phyloP scores from a whole-genome alignment of 345 rosid species.

The Kandelia obovata region DNA sequence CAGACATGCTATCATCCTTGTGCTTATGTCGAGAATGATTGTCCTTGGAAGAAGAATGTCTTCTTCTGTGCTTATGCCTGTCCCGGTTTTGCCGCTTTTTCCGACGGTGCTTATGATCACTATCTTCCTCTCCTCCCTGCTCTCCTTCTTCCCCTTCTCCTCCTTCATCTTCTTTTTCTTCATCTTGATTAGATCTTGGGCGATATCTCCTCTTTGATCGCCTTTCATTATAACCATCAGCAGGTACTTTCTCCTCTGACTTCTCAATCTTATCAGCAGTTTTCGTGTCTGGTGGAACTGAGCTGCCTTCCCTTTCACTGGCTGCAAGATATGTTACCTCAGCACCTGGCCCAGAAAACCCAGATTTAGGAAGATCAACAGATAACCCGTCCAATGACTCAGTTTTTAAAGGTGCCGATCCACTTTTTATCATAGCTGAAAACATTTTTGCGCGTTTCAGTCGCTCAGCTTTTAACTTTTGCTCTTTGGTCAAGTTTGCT shows the following conservation, averaged over 20 bases:
- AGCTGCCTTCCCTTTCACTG: slow-evolving; percentile 54
- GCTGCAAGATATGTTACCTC: slow-evolving; percentile 18
- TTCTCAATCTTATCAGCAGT: slow-evolving; percentile 28
- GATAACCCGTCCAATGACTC: slow-evolving; percentile 48
- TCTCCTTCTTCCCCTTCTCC: slow-evolving; percentile 32
- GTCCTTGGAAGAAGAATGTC: slow-evolving; percentile 50
- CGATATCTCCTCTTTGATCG: slow-evolving; percentile 76
- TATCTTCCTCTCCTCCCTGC: slow-evolving; percentile 34
- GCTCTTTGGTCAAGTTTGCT: slow-evolving; percentile 58
- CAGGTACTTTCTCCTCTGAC: slow-evolving; percentile 33
- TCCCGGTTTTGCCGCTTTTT: slow-evolving; percentile 31
- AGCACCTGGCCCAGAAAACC: slow-evolving; percentile 42
- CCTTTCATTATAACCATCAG: slow-evolving; percentile 46
- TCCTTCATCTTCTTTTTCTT: slow-evolving; percentile 34
- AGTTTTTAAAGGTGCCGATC: slow-evolving; percentile 47
- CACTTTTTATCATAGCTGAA: slow-evolving; percentile 67
- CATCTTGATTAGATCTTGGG: slow-evolving; percentile 41
- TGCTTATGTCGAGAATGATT: slow-evolving; percentile 35
- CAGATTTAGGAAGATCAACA: slow-evolving; percentile 48
- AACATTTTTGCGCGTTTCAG: slow-evolving; percentile 94
- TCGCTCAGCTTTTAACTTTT: slow-evolving; percentile 89
- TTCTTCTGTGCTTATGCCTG: slow-evolving; percentile 37
- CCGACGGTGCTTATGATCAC: slow-evolving; percentile 40
- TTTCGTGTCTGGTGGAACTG: slow-evolving; percentile 34
- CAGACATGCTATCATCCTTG: slow-evolving; percentile 28